Conservation (phyloP, 2,329 filamentous ascomycete genomes). For the Fusarium sp. region DNA sequence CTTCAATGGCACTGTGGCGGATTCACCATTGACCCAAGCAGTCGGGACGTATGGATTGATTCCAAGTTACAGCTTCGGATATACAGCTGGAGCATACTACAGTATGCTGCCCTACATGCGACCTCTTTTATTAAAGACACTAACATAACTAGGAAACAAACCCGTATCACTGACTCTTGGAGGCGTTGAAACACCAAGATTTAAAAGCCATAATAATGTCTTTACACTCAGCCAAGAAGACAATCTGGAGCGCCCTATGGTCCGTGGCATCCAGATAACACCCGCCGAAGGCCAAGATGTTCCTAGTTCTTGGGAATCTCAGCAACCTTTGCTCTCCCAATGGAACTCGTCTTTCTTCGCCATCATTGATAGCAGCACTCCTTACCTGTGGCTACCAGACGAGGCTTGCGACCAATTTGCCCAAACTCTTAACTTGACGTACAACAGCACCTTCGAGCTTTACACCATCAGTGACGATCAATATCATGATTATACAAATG, state of each 20-base stretch:
- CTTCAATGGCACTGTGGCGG: slow-evolving; percentile 62
- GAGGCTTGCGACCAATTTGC: slow-evolving; percentile 74
- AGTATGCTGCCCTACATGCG: slow-evolving; percentile 56
- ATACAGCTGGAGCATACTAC: slow-evolving; percentile 80
- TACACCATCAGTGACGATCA: slow-evolving; percentile 73
- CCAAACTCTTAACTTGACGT: slow-evolving; percentile 70
- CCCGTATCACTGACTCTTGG: slow-evolving; percentile 74
- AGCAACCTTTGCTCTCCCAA: slow-evolving; percentile 53
- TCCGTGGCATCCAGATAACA: slow-evolving; percentile 66
- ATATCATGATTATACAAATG: slow-evolving; percentile 58
- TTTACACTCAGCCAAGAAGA: slow-evolving; percentile 68
- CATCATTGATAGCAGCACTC: slow-evolving; percentile 72
- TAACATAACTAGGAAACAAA: slow-evolving; percentile 48
- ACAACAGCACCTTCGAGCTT: slow-evolving; percentile 71
- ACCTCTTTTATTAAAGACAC: neutral
- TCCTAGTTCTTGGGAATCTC: slow-evolving; percentile 55
- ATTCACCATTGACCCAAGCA: slow-evolving; percentile 66
- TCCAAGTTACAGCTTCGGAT: slow-evolving; percentile 79
- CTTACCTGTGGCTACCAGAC: slow-evolving; percentile 72
- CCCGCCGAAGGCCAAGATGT: slow-evolving; percentile 46
- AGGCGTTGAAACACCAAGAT: slow-evolving; percentile 74
- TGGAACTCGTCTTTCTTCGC: slow-evolving; percentile 63
- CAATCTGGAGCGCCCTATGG: slow-evolving; percentile 68
- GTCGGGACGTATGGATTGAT: slow-evolving; percentile 70
- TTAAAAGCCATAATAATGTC: slow-evolving; percentile 68